Conservation (phyloP, 2,329 filamentous ascomycete genomes). For the Hypoxylon sp. region DNA sequence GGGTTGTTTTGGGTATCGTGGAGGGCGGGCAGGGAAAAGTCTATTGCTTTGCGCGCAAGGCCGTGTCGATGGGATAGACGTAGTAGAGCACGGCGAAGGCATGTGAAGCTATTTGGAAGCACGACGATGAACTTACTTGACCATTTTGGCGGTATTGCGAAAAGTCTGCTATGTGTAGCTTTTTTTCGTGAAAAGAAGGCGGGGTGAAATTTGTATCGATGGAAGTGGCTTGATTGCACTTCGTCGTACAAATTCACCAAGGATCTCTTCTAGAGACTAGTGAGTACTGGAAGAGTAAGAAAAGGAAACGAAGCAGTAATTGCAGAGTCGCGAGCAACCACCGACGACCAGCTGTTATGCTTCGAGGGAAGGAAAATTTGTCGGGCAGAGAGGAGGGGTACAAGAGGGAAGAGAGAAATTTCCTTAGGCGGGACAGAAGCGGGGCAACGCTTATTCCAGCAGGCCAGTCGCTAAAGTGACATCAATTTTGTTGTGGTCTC, state of each 20-base stretch:
- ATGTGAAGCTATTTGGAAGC: slow-evolving; percentile 14
- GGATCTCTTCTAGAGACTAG: slow-evolving; percentile 40
- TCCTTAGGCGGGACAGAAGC: slow-evolving; percentile 21
- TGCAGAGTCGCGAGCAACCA: slow-evolving; percentile 49
- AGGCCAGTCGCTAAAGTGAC: slow-evolving; percentile 24
- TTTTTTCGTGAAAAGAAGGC: slow-evolving; percentile 27
- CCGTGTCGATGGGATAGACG: background rate
- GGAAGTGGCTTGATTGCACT: slow-evolving; percentile 39
- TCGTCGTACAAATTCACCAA: slow-evolving; percentile 34
- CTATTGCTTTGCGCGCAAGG: slow-evolving; percentile 27
- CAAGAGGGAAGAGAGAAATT: slow-evolving; percentile 34
- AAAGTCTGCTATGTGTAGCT: slow-evolving; percentile 53
- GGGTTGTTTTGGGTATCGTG: slow-evolving; percentile 43
- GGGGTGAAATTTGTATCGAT: slow-evolving; percentile 38
- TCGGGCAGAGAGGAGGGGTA: slow-evolving; percentile 44
- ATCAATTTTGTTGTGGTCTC: slow-evolving; percentile 33
- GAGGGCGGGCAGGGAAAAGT: background rate
- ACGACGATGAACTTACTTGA: slow-evolving; percentile 82
- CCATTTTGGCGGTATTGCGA: slow-evolving; percentile 93
- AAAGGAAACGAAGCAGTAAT: slow-evolving; percentile 35
- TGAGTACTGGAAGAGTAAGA: slow-evolving; percentile 18
- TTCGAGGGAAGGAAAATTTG: slow-evolving; percentile 47
- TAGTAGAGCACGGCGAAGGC: slow-evolving; percentile 3
- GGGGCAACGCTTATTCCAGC: slow-evolving; percentile 25
- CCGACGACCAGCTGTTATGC: slow-evolving; percentile 48